phyloP scores from a whole-genome alignment of 2,329 filamentous ascomycete genomes.

The Emericellopsis cladophorae region DNA sequence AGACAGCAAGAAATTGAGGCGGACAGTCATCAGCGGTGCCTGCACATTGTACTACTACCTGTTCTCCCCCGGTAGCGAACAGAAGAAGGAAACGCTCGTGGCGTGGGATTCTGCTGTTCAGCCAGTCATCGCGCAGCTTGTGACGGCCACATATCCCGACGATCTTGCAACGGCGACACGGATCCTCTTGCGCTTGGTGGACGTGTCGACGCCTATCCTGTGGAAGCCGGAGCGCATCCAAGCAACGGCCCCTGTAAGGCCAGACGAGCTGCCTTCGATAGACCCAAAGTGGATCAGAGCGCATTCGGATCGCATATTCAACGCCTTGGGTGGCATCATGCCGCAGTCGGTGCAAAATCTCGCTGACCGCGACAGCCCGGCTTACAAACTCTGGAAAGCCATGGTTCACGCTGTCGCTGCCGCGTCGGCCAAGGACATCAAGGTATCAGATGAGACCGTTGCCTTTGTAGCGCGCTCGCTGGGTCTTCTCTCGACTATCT shows the following conservation, averaged over 20 bases:
- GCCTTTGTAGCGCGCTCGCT: slow-evolving; percentile 64
- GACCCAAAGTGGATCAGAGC: slow-evolving; percentile 81
- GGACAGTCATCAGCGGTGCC: slow-evolving; percentile 52
- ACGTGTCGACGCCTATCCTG: slow-evolving; percentile 40
- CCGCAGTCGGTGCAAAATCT: slow-evolving; percentile 50
- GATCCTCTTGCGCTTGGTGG: slow-evolving; percentile 61
- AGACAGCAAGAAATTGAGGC: slow-evolving; percentile 34
- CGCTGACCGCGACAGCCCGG: slow-evolving; percentile 41
- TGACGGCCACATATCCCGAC: slow-evolving; percentile 28
- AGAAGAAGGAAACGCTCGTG: slow-evolving; percentile 31
- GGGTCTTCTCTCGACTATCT: slow-evolving; percentile 55
- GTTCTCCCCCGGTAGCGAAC: slow-evolving; percentile 56
- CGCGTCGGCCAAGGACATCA: slow-evolving; percentile 76
- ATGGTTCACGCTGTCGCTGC: slow-evolving; percentile 51
- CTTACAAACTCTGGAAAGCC: slow-evolving; percentile 44
- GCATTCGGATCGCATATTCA: slow-evolving; percentile 53
- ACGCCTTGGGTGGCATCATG: slow-evolving; percentile 45
- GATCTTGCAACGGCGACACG: slow-evolving; percentile 46
- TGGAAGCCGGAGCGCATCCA: slow-evolving; percentile 68
- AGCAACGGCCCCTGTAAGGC: slow-evolving; percentile 41
- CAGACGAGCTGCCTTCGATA: slow-evolving; percentile 70
- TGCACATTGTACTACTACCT: slow-evolving; percentile 75
- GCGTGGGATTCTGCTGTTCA: slow-evolving; percentile 64
- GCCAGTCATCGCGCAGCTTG: slow-evolving; percentile 46
- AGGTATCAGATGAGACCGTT: slow-evolving; percentile 72